Percentiles rank a stretch among this genome's conserved stretches.
phyloP scores from a whole-genome alignment of 2,329 filamentous ascomycete species.

The Trichoderma sp. region DNA sequence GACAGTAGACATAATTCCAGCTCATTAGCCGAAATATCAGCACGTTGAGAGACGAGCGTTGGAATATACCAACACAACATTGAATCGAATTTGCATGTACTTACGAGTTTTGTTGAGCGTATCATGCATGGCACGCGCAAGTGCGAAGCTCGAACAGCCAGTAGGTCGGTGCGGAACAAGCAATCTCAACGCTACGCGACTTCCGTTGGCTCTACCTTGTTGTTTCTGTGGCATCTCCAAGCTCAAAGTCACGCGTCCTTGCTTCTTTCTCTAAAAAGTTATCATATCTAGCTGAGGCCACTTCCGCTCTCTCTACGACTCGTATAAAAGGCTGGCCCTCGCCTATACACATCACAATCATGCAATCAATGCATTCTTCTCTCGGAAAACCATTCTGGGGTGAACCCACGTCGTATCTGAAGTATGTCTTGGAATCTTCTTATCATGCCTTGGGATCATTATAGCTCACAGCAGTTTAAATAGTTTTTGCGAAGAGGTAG shows the following conservation, averaged over 20 bases:
- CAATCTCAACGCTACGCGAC: no score
- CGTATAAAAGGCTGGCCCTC: background rate
- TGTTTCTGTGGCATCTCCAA: background rate
- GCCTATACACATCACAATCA: background rate
- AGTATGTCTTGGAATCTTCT: no score
- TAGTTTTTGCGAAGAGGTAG: background rate
- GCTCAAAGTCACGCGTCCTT: background rate
- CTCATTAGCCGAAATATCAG: no score
- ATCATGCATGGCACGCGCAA: background rate
- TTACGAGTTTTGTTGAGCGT: background rate
- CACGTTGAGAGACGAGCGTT: no score
- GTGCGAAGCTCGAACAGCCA: background rate
- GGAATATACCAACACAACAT: no score
- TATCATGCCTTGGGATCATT: no score
- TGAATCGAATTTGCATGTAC: no score
- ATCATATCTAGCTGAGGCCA: background rate
- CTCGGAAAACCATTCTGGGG: background rate
- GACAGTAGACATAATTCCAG: no score
- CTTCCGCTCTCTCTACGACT: background rate
- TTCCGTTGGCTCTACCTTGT: background rate
- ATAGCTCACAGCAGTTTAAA: background rate
- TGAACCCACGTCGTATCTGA: background rate
- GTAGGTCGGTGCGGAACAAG: background rate
- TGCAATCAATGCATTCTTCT: background rate
- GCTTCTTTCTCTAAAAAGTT: background rate